Conservation (phyloP, 495 filamentous ascomycete species). For the Penicillium goetzii region DNA sequence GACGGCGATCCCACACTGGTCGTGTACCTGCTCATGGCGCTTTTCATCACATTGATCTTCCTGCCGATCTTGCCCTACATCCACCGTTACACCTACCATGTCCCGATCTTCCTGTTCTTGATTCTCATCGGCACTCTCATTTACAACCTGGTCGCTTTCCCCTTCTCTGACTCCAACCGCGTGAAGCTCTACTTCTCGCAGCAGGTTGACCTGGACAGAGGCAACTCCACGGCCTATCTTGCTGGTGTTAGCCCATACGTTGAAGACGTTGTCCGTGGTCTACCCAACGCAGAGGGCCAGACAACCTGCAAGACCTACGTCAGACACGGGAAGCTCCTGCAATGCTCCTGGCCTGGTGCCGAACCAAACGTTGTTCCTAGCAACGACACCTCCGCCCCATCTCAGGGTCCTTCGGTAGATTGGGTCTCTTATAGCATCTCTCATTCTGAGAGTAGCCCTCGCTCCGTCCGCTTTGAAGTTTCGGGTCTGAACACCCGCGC, state of each 20-base stretch:
- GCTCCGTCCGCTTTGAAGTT: constrained; percentile 55
- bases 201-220: constrained; percentile 74
- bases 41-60: constrained; percentile 72
- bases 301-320: constrained; percentile 17
- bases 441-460: constrained; percentile 43
- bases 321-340: constrained; percentile 50
- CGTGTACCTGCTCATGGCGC: constrained; percentile 70
- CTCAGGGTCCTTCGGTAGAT: constrained; percentile 43
- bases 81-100: constrained; percentile 81
- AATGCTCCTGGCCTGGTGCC: constrained; percentile 74
- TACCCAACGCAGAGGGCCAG: constrained; percentile 74
- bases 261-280: constrained; percentile 59
- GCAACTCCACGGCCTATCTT: constrained; percentile 68
- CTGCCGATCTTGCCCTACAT: constrained; percentile 80
- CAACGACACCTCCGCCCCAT: constrained; percentile 35
- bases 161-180: constrained; percentile 76
- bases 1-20: constrained; percentile 70
- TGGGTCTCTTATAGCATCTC: constrained; percentile 69
- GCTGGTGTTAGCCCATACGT: constrained; percentile 75
- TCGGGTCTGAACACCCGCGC: constrained; percentile 68
- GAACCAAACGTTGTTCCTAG: constrained; percentile 56
- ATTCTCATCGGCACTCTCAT: constrained; percentile 77
- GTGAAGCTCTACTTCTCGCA: constrained; percentile 90
- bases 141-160: constrained; percentile 88
- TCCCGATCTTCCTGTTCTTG: constrained; percentile 75